phyloP scores from a whole-genome alignment of 1,139 yeast species.

The Pneumocystis oryctolagi region DNA sequence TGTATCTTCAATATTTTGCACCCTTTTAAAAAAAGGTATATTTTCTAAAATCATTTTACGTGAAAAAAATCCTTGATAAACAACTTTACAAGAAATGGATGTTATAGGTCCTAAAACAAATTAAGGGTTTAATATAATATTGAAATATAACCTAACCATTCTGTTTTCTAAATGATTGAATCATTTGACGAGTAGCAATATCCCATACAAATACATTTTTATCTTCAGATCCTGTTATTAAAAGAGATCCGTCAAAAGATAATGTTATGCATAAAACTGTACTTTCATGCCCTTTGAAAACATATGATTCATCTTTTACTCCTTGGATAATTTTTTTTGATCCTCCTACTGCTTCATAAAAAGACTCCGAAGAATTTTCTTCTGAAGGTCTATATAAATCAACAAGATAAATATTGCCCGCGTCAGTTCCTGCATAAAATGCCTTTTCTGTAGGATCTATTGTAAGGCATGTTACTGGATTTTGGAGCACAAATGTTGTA shows the following conservation, averaged over 20 bases:
- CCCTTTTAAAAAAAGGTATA: slow-evolving; percentile 8
- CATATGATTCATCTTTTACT: slow-evolving; percentile 14
- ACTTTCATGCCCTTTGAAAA: slow-evolving; percentile 19
- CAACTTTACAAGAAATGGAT: background rate
- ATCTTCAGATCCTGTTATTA: slow-evolving; percentile 57
- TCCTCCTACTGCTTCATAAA: slow-evolving; percentile 39
- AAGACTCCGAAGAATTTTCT: slow-evolving; percentile 31
- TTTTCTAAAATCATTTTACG: background rate
- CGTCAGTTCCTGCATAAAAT: slow-evolving; percentile 50
- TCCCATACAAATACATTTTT: slow-evolving; percentile 64
- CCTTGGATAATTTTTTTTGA: slow-evolving; percentile 33
- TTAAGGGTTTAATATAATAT: background rate
- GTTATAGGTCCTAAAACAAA: background rate
- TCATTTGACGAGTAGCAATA: slow-evolving; percentile 59
- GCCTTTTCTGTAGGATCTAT: slow-evolving; percentile 76
- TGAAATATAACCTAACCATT: slow-evolving; percentile 13
- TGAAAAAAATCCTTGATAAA: background rate
- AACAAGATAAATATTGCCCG: slow-evolving; percentile 48
- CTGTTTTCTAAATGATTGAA: slow-evolving; percentile 47
- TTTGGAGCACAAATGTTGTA: slow-evolving; percentile 56
- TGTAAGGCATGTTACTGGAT: slow-evolving; percentile 42
- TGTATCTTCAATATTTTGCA: slow-evolving; percentile 7
- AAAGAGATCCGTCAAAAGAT: slow-evolving; percentile 60
- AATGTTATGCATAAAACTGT: slow-evolving; percentile 40
- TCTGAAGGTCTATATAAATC: slow-evolving; percentile 32